Evolutionary conservation across 1,284 basidiomycete species (phyloP), one percentile per base, ranked within the genome.

Genomic region (Marasmius oreades): DNA sequence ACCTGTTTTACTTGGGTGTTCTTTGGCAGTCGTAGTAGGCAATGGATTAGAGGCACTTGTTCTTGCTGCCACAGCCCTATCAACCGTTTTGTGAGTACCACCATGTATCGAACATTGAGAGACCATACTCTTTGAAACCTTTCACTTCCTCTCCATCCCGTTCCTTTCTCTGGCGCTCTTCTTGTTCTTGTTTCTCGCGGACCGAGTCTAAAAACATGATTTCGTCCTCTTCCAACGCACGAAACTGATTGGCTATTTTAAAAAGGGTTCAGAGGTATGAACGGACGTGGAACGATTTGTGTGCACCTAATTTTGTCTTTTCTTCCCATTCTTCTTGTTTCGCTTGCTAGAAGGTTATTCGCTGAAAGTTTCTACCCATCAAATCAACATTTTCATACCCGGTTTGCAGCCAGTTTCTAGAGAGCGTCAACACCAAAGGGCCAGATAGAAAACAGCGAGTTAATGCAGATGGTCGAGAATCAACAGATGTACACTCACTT

Each of bases 301-400:
- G 59, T 60, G 61, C 5, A 87, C 88, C 88, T 73, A 96, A 80
- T 70, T 94, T 95, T 68, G 89, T 92, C 69, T 90, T 90, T 68
- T 93, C 89, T 67, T 95, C 93, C 90, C 92, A 95, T 82, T 94
- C 90, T 72, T 95, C 92, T 73, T 93, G 91, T 71, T 95, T 95
- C 61, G 88, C 85, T 66, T 86, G 82, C 90, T 92, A 55, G 51
- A 60, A 62, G 18, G 59, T 64, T 62, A 60, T 67, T 53, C 66
- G 61, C 62, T 52, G 59, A 57, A 43, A 55, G 61, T 50, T 50
- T 45, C 37, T 8, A 57, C 56, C 56, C 37, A 50, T 54, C 23
- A 53, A 31, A 10, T 31, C 52, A 61, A 53, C n/a, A 53, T 50
- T 36, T 61, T 69, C 75, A 69, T 72, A 90, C 89, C 79, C 81